Percentiles rank a stretch among this genome's conserved stretches.
phyloP scores from a whole-genome alignment of 169 alveolate genomes.

The Plasmodium fragile region DNA sequence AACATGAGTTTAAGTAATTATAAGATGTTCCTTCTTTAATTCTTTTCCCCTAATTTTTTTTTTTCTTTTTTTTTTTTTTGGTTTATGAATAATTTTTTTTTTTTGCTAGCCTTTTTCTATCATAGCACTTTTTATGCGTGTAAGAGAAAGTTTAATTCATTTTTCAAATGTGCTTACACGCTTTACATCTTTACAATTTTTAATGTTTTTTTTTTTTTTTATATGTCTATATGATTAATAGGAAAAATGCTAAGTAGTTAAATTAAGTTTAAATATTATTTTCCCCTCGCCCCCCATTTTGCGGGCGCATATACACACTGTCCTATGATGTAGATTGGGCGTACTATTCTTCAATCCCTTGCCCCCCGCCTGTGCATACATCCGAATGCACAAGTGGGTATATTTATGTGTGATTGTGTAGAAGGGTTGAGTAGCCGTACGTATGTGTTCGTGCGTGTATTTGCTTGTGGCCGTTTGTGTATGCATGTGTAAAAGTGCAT shows the following conservation, averaged over 20 bases:
- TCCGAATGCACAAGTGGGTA: background rate
- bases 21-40: background rate
- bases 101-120: background rate
- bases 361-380: background rate
- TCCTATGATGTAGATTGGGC: slow-evolving; percentile 1
- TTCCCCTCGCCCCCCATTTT: background rate
- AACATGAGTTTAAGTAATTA: background rate
- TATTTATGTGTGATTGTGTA: slow-evolving; percentile 1
- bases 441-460: slow-evolving; percentile 2
- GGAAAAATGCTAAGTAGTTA: background rate
- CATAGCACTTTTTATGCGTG: background rate
- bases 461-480: background rate
- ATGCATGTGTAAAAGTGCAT: background rate
- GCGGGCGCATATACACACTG: background rate
- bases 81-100: background rate
- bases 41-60: background rate
- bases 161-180: slow-evolving; percentile 20
- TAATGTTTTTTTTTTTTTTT: background rate
- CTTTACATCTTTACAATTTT: background rate
- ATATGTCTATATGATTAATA: slow-evolving; percentile 13
- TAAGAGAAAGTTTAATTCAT: slow-evolving; percentile 6
- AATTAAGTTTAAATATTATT: background rate
- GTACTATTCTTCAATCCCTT: no score
- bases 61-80: background rate
- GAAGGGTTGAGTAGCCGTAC: background rate